These are phyloP conservation scores for Ceratocystis diversiconidia DNA, from an alignment of 2,329 filamentous ascomycete species.

Conservation along the genomic window DNA sequence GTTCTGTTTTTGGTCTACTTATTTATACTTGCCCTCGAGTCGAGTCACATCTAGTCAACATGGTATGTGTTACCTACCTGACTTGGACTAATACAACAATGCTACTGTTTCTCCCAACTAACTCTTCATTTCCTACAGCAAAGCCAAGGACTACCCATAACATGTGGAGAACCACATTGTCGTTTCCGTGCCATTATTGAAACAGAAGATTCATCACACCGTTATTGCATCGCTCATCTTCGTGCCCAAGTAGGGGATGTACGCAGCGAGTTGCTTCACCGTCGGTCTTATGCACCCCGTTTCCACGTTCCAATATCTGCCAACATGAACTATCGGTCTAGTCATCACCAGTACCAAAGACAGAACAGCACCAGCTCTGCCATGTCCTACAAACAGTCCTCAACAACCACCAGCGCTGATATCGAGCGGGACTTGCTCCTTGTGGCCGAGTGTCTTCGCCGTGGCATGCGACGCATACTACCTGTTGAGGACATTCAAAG, in stretches of 20 bases:
- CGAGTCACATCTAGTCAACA: not conserved
- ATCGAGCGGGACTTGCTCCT: slow-evolving; percentile 13
- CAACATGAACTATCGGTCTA: slow-evolving; percentile 1
- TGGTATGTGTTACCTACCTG: not conserved
- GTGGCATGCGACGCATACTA: slow-evolving; percentile 10
- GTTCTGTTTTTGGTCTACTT: not conserved
- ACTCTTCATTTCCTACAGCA: not conserved
- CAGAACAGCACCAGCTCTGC: not conserved
- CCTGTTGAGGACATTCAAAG: not conserved
- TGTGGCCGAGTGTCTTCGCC: slow-evolving; percentile 10
- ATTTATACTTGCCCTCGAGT: not conserved
- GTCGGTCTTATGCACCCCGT: not conserved
- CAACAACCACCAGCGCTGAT: not conserved
- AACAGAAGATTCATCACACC: slow-evolving; percentile 10
- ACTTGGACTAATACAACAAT: not conserved
- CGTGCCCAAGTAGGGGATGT: slow-evolving; percentile 10
- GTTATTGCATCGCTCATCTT: slow-evolving; percentile 14
- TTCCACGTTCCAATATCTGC: not conserved
- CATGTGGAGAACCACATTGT: slow-evolving; percentile 5
- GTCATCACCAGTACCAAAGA: not conserved
- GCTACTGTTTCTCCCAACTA: not conserved
- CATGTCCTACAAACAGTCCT: not conserved
- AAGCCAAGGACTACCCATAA: not conserved
- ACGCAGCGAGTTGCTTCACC: slow-evolving; percentile 6
- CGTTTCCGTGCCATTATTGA: slow-evolving; percentile 14